Conservation (phyloP, 2,329 filamentous ascomycete species). For the Penicillium crustosum region DNA sequence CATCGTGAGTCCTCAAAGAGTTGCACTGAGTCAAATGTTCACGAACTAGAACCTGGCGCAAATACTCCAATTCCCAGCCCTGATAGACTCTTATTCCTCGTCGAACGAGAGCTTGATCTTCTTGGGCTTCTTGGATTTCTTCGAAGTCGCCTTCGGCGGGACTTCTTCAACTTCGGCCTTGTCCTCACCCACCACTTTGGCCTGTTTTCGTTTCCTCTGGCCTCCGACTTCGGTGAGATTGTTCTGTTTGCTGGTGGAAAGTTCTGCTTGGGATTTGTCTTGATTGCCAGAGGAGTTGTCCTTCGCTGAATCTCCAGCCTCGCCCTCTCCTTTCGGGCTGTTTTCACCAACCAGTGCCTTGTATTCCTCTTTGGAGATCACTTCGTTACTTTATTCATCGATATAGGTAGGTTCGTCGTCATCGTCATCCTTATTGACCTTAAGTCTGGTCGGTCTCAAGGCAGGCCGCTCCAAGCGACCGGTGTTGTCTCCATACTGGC, state of each 20-base stretch:
- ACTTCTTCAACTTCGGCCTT: slow-evolving; percentile 24
- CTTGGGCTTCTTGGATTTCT: slow-evolving; percentile 45
- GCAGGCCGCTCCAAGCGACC: slow-evolving; percentile 40
- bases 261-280: slow-evolving; percentile 16
- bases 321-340: slow-evolving; percentile 12
- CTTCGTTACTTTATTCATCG: slow-evolving; percentile 45
- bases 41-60: neutral
- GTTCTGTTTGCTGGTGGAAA: slow-evolving; percentile 30
- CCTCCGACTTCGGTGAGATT: slow-evolving; percentile 43
- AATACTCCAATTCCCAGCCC: neutral
- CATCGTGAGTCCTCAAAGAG: slow-evolving; percentile 17
- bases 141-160: slow-evolving; percentile 25
- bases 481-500: slow-evolving; percentile 37
- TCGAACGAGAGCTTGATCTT: slow-evolving; percentile 50
- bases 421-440: slow-evolving; percentile 36
- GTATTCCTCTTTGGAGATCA: slow-evolving; percentile 47
- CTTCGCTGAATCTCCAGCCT: slow-evolving; percentile 12
- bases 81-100: slow-evolving; percentile 27
- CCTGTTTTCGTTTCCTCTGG: slow-evolving; percentile 45
- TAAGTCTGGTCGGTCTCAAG: slow-evolving; percentile 38
- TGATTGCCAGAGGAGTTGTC: slow-evolving; percentile 15
- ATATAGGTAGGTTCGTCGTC: slow-evolving; percentile 48
- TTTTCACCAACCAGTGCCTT: slow-evolving; percentile 36
- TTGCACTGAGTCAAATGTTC: neutral
- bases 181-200: slow-evolving; percentile 42